Percentiles rank a stretch among this genome's conserved stretches.
Evolutionary conservation across 1,139 yeast species (phyloP).

Genomic region (Yamadazyma conglobata): DNA sequence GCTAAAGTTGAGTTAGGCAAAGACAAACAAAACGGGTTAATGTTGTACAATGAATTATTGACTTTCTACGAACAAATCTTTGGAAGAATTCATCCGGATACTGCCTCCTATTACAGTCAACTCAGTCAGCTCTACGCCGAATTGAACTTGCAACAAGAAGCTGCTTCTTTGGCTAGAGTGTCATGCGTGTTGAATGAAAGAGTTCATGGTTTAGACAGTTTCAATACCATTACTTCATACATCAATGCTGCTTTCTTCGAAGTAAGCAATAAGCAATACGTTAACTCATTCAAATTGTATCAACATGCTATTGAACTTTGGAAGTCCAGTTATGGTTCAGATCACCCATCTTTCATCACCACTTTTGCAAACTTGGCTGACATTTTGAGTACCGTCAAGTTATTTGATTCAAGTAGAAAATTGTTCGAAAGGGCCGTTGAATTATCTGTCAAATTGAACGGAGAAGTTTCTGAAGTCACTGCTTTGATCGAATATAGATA

Average conservation of each 20-base stretch:
- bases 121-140: conserved; percentile 69
- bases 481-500: conserved; percentile 62
- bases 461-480: conserved; percentile 54
- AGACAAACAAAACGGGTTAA: conserved; percentile 48
- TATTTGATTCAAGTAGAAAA: conserved; percentile 28
- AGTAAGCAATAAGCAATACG: conserved; percentile 53
- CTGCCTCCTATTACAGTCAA: conserved; percentile 65
- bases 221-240: conserved; percentile 69
- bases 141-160: conserved; percentile 52
- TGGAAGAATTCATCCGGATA: conserved; percentile 77
- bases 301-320: conserved; percentile 59
- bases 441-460: conserved; percentile 48
- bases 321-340: conserved; percentile 49
- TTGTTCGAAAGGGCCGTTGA: conserved; percentile 50
- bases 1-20: conserved; percentile 53
- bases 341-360: conserved; percentile 69
- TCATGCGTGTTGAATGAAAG: conserved; percentile 77
- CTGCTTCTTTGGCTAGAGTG: conserved; percentile 67
- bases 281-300: conserved; percentile 62
- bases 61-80: conserved; percentile 78
- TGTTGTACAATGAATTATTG: conserved; percentile 65
- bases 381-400: conserved; percentile 52
- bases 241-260: conserved; percentile 76
- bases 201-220: conserved; percentile 74
- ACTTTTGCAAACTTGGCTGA: conserved; percentile 65